Percentiles rank a stretch among this genome's conserved stretches.
phyloP scores from a whole-genome alignment of 2,329 filamentous ascomycete genomes.

The Graphium sp. region DNA sequence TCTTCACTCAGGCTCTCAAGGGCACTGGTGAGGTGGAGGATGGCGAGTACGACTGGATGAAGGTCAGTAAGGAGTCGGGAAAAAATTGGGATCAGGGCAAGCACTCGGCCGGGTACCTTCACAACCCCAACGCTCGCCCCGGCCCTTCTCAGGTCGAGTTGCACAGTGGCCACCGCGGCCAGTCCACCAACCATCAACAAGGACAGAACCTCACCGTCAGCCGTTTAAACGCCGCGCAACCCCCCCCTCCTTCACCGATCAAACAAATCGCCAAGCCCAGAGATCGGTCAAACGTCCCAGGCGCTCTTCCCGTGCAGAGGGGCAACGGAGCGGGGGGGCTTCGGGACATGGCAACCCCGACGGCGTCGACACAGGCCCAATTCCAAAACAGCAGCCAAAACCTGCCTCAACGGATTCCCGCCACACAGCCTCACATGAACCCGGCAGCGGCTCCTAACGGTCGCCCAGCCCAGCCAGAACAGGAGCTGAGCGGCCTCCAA shows the following conservation, averaged over 20 bases:
- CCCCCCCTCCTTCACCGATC: slow-evolving; percentile 72
- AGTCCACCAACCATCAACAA: slow-evolving; percentile 46
- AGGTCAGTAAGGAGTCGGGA: slow-evolving; percentile 66
- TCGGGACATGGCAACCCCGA: slow-evolving; percentile 65
- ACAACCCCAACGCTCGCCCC: slow-evolving; percentile 61
- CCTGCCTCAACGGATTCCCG: slow-evolving; percentile 52
- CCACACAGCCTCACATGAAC: no score
- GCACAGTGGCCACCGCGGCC: slow-evolving; percentile 52
- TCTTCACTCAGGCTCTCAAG: slow-evolving; percentile 93
- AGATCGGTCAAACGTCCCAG: slow-evolving; percentile 62
- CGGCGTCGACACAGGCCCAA: slow-evolving; percentile 85
- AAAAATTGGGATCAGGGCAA: slow-evolving; percentile 73
- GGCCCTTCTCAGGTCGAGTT: slow-evolving; percentile 75
- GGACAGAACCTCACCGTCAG: slow-evolving; percentile 54
- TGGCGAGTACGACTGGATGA: slow-evolving; percentile 99
- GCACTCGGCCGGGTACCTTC: slow-evolving; percentile 49
- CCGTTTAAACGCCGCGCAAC: slow-evolving; percentile 89
- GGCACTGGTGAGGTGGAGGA: slow-evolving; percentile 90
- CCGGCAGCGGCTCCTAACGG: slow-evolving; percentile 43
- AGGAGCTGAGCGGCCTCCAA: slow-evolving; percentile 67
- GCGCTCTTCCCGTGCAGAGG: slow-evolving; percentile 58
- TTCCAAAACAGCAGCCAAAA: slow-evolving; percentile 94
- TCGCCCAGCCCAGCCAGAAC: slow-evolving; percentile 27
- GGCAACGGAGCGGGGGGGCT: slow-evolving; percentile 57
- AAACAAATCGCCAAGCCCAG: slow-evolving; percentile 63